Base-by-base conservation (phyloP, 1,139 yeast species). In the Candida tetrigidarum region DNA sequence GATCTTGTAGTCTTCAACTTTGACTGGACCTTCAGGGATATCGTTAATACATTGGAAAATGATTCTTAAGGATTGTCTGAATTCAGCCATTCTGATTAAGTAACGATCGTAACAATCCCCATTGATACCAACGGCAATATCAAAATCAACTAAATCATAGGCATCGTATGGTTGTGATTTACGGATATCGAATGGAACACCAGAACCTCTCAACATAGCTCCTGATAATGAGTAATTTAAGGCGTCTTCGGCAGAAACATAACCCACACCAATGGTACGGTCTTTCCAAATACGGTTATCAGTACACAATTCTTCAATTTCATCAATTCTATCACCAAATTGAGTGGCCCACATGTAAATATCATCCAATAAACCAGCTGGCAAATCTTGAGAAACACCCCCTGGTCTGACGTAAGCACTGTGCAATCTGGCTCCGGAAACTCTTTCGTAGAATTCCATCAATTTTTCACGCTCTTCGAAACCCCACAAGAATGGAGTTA, bases 291-390 rank as follows among this genome's bases (percentile, higher is more conserved):
- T 89, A 73, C 96, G 86, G 71, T 89, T 89, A 64, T 88, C 96
- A 43, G 96, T 87, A 54, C 86, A 79, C 71, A 89, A 79, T 69
- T 89, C 96, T 74, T 89, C 96, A 51, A 86, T 83, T 69, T 89
- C 96, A 67, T 89, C 96, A 57, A 89, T 70, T 74, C 96, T 83
- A 72, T 89, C 96, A 64, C 96, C 96, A 57, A 89, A 89, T 74
- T 89, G 96, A 30, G 96, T 89, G 46, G 96, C 96, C 96, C 96
- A 89, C 93, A 88, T 88, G 71, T 86, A 89, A 58, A 89, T 89
- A 63, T 89, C 96, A 66, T 89, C 96, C 58, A 89, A 78, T 61
- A 89, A 69, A 42, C 96, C 96, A 29, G 81, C 84, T 23, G 96
- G 96, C 55, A 89, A 70, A 67, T 89, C 96, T 69, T 87, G 96